Base-by-base conservation (phyloP, 306 rosid species). In the Geum urbanum region DNA sequence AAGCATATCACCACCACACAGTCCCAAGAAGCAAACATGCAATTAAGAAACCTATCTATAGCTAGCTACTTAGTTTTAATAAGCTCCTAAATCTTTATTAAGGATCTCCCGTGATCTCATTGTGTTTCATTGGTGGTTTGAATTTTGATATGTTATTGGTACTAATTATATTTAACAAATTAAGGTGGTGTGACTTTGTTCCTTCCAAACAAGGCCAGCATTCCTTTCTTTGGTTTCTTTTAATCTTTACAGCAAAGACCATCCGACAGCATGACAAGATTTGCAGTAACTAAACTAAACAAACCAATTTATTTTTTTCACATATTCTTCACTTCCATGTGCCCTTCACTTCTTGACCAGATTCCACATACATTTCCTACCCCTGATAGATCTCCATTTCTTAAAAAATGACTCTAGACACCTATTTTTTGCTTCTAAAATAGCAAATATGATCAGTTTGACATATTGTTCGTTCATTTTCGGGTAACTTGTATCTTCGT, bases 141-240 rank as follows among this genome's bases (percentile, higher is more conserved):
- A 39, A 39, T 37, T 71, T 75, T 74, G 81, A 76, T 77, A 73
- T 57, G 43, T 66, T 74, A 37, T 59, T 37, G 37, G 65, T 7
- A 74, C 74, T 67, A 74, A 80, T 52, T 14, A 43, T 32, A 77
- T 37, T 85, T 87, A 59, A 80, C 76, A 67, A 80, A 69, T 64
- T 63, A 65, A 41, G 58, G 8, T 68, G 52, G 68, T 74, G 70
- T 64, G 47, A 70, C 61, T 76, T 72, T 84, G 88, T 82, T 84
- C 76, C 87, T 82, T 84, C 83, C 88, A 82, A 78, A 75, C 70
- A 87, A 80, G 81, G 87, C 86, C 87, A 83, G 65, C 80, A 55
- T 69, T 45, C 59, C 69, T 74, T 82, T 63, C 76, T 80, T 72
- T 61, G 67, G 59, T 77, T 59, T 71, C 70, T 75, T 71, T 77